A percentile compares a stretch with the other conserved stretches of the same genome.
These are phyloP conservation scores for Fusarium sp. DNA, from an alignment of 2,329 filamentous ascomycete genomes.

Conservation along the genomic window DNA sequence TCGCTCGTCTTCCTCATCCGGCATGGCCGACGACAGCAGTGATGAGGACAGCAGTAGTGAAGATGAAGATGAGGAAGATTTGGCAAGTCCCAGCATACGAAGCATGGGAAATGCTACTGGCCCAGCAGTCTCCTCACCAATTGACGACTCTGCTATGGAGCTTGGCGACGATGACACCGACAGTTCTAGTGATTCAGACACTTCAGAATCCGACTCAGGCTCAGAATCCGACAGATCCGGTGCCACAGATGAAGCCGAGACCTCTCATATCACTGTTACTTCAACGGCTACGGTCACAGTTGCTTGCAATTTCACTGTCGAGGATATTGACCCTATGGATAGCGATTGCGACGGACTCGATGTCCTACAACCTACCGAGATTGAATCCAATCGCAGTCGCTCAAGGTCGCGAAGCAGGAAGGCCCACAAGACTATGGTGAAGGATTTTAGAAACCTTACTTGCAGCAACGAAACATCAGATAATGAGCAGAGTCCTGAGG, in stretches of 20 bases:
- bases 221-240: constrained; percentile 42
- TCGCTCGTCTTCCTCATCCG: constrained; percentile 51
- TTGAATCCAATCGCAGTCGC: constrained; percentile 60
- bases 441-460: constrained; percentile 59
- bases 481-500: constrained; percentile 51
- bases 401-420: constrained; percentile 54
- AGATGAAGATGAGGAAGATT: constrained; percentile 41
- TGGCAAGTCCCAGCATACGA: constrained; percentile 45
- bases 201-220: constrained; percentile 39
- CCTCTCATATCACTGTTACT: constrained; percentile 32
- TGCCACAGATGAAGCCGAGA: constrained; percentile 41
- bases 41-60: constrained; percentile 41
- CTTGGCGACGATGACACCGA: constrained; percentile 28
- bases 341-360: constrained; percentile 57
- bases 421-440: constrained; percentile 58
- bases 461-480: constrained; percentile 56
- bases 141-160: constrained; percentile 31
- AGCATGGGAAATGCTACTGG: constrained; percentile 42
- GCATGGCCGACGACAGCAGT: constrained; percentile 24
- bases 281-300: constrained; percentile 34
- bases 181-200: constrained; percentile 32
- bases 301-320: constrained; percentile 54
- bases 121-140: constrained; percentile 17
- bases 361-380: constrained; percentile 58
- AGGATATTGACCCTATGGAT: constrained; percentile 62